Evolutionary conservation across 306 rosid species (phyloP), one percentile per base, ranked within the genome.

Genomic region (Ammopiptanthus mongolicus): DNA sequence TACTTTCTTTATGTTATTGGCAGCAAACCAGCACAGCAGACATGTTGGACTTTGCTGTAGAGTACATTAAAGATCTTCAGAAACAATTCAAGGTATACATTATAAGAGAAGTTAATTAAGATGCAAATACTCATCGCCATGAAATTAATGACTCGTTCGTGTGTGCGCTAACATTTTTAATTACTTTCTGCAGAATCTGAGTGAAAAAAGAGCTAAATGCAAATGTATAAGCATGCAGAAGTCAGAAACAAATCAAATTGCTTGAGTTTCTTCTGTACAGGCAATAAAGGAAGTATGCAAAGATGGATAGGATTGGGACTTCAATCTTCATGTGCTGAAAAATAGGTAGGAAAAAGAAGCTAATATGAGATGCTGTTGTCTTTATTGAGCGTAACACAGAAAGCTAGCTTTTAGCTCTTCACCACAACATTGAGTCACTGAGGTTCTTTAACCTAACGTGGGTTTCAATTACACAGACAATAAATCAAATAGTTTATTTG

Each of bases 1-100:
- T 65, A 15, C 22, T 41, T 74, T 61, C 33, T 39, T 37, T 21
- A 1, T 78, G 10, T 62, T 39, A 18, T 77, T 75, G 68, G 59
- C 91, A 95, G 99, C 99, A 95, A 95, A 88, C 96, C 6, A 90
- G 90, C 91, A 95, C 97, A 14, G 89, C 97, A 22, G 99, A 95
- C 71, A 95, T 95, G 99, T 78, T 95, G 80, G 99, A 95, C 69
- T 81, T 95, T 83, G 97, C 99, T 18, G 96, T 90, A 33, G 96
- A 83, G 25, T 88, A 95, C 79, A 90, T 95, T 44, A 95, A 95
- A 76, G 91, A 95, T 58, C 99, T 95, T 62, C 97, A 95, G 78
- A 90, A 87, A 52, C 96, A 95, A 81, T 88, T 86, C 68, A 87
- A 95, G 97, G 99, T 95, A 72, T n/a, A 52, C 2, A 42, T 3